phyloP scores from a whole-genome alignment of 371 early-diverging fungal genomes.

The Mucor indicus region DNA sequence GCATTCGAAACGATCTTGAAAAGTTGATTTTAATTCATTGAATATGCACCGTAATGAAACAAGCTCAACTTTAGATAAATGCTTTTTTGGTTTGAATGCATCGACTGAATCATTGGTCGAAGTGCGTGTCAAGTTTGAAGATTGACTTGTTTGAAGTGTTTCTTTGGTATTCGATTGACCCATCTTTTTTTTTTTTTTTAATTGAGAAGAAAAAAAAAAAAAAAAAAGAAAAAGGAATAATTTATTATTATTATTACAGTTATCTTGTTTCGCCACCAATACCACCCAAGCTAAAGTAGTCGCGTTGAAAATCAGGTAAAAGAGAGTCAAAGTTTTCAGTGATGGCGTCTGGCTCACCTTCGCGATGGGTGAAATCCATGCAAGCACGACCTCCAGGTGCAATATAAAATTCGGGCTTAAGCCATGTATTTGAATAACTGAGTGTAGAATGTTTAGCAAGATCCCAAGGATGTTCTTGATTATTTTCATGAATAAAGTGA shows the following conservation, averaged over 20 bases:
- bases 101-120: neutral
- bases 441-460: constrained; percentile 23
- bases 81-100: constrained; percentile 17
- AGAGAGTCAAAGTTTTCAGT: constrained; percentile 24
- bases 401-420: constrained; percentile 2
- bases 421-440: constrained; percentile 8
- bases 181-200: constrained; percentile 2
- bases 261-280: too few relatives aligned
- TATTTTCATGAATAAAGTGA: constrained; percentile 7
- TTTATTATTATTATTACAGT: too few relatives aligned
- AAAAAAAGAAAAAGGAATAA: neutral
- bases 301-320: constrained; percentile 21
- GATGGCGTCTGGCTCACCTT: constrained; percentile 21
- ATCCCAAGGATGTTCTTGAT: constrained; percentile 29
- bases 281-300: constrained; percentile 34
- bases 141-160: neutral
- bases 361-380: constrained; percentile 24
- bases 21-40: constrained; percentile 27
- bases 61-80: constrained; percentile 23
- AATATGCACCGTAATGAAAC: constrained; percentile 31
- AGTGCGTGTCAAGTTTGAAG: neutral
- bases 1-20: constrained; percentile 34
- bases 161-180: constrained; percentile 15
- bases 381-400: constrained; percentile 14
- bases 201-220: neutral